phyloP scores from a whole-genome alignment of 1,284 basidiomycete species.

The Sanguinoderma infundibulare region DNA sequence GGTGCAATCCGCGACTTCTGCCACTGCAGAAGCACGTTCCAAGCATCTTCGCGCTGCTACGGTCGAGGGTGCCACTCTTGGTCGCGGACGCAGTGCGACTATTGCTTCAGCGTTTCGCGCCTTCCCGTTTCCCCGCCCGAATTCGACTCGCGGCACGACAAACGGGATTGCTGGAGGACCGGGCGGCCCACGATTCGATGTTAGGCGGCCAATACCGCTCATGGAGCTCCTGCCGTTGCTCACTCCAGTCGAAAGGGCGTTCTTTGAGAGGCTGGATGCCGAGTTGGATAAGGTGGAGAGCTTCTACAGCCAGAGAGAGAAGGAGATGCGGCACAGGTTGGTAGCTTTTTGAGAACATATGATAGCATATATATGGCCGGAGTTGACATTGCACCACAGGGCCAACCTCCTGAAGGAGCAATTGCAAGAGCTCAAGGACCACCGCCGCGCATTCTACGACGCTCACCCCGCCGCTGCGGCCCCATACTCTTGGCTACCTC shows the following conservation, averaged over 20 bases:
- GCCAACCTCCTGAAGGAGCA: conserved; percentile 61
- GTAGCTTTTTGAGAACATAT: not conserved
- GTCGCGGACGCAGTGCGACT: conserved; percentile 18
- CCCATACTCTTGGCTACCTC: conserved; percentile 15
- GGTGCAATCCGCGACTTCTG: not conserved
- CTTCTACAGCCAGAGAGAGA: conserved; percentile 81
- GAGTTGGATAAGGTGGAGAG: conserved; percentile 84
- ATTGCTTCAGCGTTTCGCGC: conserved; percentile 16
- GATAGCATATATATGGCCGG: not conserved
- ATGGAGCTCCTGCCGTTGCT: conserved; percentile 56
- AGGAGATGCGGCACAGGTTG: conserved; percentile 58
- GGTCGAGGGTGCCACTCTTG: not conserved
- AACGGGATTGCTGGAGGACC: conserved; percentile 2
- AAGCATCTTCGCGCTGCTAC: not conserved
- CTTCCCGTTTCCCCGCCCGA: conserved; percentile 10
- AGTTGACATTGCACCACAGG: not conserved
- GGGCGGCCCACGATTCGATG: conserved; percentile 12
- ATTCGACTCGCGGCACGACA: conserved; percentile 14
- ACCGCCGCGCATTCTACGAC: conserved; percentile 63
- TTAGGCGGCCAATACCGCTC: conserved; percentile 41
- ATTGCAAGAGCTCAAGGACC: conserved; percentile 74
- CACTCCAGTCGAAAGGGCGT: conserved; percentile 64
- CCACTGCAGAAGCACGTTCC: not conserved
- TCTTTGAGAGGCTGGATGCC: conserved; percentile 75
- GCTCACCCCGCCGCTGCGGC: conserved; percentile 18